Base-by-base conservation (phyloP, 345 rosid species). In the Rhizophora apiculata region DNA sequence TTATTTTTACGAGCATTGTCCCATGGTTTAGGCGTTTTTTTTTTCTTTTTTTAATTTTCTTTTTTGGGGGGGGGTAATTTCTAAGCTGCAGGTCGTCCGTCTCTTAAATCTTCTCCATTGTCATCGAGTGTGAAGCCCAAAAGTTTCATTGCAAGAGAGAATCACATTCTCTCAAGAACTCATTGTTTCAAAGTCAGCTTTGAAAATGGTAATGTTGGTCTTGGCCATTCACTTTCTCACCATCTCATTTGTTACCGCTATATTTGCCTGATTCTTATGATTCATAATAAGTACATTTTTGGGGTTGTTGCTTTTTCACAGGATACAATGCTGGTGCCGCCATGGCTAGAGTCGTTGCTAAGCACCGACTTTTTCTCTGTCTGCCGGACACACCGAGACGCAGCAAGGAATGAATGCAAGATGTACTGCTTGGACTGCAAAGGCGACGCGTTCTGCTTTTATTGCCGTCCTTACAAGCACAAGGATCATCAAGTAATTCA, bases 351-450 rank as follows among this genome's bases (percentile, higher is more conserved):
- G 80, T 67, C 82, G 72, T 77, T 93, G 73, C 79, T 93, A 48
- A 73, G 73, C 66, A 78, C 92, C 36, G 66, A 73, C 26, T 90
- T 89, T 78, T 93, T 93, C 85, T 70, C 74, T 66, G 75, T 84
- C 46, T 93, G 98, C 76, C 69, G 79, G 13, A 79, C 65, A 20
- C 98, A 93, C 49, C 69, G 82, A 20, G 87, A 85, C 31, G 81
- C 93, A 31, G 82, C 96, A 0, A 69, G 89, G 59, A 87, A 89
- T 52, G 97, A 93, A 83, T 87, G 92, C 72, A 93, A 93, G 72
- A 86, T 93, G 97, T 93, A 80, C 79, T 93, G 98, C 65, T 72
- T 93, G 51, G 96, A 86, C 53, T 93, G 98, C 55, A 78, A 66
- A 29, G 84, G 76, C 56, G 79, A 73, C 6, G 85, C 93, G 46